Evolutionary conservation across 257 asterid species (phyloP).

Genomic region (Cruciata laevipes): DNA sequence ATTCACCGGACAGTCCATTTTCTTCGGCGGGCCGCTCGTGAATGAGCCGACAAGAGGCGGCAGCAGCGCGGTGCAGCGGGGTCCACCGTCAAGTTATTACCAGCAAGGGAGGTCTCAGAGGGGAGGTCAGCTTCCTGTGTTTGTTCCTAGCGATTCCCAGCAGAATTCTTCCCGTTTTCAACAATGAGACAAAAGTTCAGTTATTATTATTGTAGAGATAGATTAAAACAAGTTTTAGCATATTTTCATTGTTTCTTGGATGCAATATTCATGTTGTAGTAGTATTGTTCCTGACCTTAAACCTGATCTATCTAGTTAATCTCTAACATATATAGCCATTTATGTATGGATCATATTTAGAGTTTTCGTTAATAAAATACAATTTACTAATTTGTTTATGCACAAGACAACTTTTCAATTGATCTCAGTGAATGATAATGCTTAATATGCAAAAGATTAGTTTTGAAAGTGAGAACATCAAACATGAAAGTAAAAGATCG

Average conservation of each 20-base stretch:
- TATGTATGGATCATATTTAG: neutral
- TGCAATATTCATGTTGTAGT: neutral
- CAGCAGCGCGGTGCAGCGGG: slow-evolving; percentile 33
- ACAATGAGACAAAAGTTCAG: slow-evolving; percentile 14
- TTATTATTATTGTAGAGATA: slow-evolving; percentile 15
- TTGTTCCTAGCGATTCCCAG: slow-evolving; percentile 82
- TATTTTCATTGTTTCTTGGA: neutral
- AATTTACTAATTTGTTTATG: neutral
- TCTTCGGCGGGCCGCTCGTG: slow-evolving; percentile 78
- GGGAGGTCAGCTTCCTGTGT: slow-evolving; percentile 92
- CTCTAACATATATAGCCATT: neutral
- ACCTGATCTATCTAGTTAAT: neutral
- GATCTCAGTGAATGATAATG: too few species aligned
- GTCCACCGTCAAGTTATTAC: slow-evolving; percentile 48
- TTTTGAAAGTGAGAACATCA: too few species aligned
- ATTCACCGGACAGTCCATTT: slow-evolving; percentile 75
- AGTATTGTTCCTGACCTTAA: neutral
- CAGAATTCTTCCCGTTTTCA: slow-evolving; percentile 42
- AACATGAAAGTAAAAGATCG: too few species aligned
- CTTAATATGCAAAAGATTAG: too few species aligned
- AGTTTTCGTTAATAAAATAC: neutral
- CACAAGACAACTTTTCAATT: too few species aligned
- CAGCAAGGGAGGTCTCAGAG: slow-evolving; percentile 83
- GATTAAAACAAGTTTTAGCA: slow-evolving; percentile 15
- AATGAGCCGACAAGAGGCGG: slow-evolving; percentile 45